Evolutionary conservation across 208 protist genomes (phyloP).

Genomic region (Sergeia podlipaevii): DNA sequence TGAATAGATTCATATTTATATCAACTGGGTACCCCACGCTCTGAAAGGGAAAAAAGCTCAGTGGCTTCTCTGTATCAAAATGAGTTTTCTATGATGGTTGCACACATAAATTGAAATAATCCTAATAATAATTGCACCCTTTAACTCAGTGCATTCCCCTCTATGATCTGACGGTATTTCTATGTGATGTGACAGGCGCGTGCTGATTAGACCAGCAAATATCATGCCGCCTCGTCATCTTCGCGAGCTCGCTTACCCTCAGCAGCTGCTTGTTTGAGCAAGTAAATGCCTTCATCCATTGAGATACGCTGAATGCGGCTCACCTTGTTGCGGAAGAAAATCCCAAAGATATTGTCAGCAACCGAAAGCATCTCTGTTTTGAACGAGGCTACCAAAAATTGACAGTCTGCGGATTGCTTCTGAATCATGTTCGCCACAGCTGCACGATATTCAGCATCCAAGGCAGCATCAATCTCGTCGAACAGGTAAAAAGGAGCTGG

Average conservation of each 20-base stretch:
- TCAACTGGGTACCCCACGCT: too few species aligned
- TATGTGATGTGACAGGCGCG: too few species aligned
- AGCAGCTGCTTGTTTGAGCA: slow-evolving; percentile 63
- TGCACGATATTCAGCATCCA: slow-evolving; percentile 96
- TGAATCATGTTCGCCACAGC: slow-evolving; percentile 91
- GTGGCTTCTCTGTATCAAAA: too few species aligned
- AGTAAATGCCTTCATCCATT: slow-evolving; percentile 40
- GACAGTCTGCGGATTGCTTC: slow-evolving; percentile 88
- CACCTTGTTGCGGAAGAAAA: slow-evolving; percentile 96
- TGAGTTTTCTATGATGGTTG: too few species aligned
- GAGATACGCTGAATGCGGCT: slow-evolving; percentile 89
- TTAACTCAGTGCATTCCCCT: too few species aligned
- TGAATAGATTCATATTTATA: too few species aligned
- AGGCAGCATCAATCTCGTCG: slow-evolving; percentile 99
- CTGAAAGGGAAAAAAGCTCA: too few species aligned
- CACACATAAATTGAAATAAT: too few species aligned
- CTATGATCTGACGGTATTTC: too few species aligned
- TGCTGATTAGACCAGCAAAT: too few species aligned
- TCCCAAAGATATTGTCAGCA: slow-evolving; percentile 93
- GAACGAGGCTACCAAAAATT: slow-evolving; percentile 99
- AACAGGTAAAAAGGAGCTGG: slow-evolving; percentile 99
- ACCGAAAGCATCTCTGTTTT: slow-evolving; percentile 95
- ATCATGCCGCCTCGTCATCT: slow-evolving; percentile 19
- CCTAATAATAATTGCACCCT: too few species aligned
- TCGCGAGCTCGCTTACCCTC: slow-evolving; percentile 58